Percentiles rank a stretch among this genome's conserved stretches.
Evolutionary conservation across 2,329 filamentous ascomycete genomes (phyloP).

Genomic region (Colletotrichum zoysiae): DNA sequence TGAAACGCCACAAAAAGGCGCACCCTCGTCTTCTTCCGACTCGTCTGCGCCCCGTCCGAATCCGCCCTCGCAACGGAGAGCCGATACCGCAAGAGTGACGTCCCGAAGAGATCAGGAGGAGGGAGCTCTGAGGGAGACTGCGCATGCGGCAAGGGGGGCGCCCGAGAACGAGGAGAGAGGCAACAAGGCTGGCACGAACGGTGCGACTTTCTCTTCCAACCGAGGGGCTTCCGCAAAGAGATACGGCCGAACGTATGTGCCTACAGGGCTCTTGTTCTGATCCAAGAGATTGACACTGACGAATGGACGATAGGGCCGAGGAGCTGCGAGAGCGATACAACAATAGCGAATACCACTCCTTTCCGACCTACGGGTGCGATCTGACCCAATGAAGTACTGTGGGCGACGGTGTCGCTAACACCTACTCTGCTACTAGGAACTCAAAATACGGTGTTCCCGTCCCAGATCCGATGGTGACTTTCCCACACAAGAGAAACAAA

Average conservation of each 20-base stretch:
- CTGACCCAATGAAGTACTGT: not conserved
- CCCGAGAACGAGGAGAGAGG: slow-evolving; percentile 11
- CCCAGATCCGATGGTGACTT: slow-evolving; percentile 34
- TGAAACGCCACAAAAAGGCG: slow-evolving; percentile 33
- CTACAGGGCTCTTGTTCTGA: not conserved
- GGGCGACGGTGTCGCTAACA: slow-evolving; percentile 14
- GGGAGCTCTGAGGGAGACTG: slow-evolving; percentile 18
- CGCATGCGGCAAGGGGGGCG: slow-evolving; percentile 21
- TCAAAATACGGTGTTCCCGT: slow-evolving; percentile 35
- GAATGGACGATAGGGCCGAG: slow-evolving; percentile 1
- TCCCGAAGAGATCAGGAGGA: slow-evolving; percentile 9
- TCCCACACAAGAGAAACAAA: not conserved
- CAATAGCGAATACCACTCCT: slow-evolving; percentile 17
- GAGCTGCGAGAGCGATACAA: slow-evolving; percentile 28
- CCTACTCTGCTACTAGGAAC: slow-evolving; percentile 17
- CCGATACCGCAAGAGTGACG: slow-evolving; percentile 6
- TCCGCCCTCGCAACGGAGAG: not conserved
- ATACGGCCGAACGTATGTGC: slow-evolving; percentile 12
- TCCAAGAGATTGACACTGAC: slow-evolving; percentile 6
- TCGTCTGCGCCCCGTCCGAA: slow-evolving; percentile 7
- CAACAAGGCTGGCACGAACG: slow-evolving; percentile 3
- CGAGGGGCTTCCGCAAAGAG: not conserved
- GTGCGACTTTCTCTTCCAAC: not conserved
- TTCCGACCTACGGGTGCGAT: slow-evolving; percentile 35
- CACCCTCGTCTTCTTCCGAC: slow-evolving; percentile 14